phyloP scores from a whole-genome alignment of 768 basidiomycete species.

The Goffeauzyma gilvescens region DNA sequence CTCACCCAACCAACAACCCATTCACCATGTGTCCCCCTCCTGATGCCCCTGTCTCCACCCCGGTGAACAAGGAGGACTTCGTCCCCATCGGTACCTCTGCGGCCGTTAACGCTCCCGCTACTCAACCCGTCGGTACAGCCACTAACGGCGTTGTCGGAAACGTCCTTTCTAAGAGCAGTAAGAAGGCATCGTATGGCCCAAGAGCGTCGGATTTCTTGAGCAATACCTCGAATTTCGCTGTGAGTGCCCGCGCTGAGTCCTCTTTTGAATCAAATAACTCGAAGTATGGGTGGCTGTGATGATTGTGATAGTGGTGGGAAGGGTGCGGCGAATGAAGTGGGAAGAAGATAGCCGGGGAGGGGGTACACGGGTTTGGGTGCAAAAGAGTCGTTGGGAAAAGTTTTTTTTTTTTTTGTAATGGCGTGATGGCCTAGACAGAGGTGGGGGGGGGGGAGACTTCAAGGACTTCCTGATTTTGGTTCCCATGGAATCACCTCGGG shows the following conservation, averaged over 20 bases:
- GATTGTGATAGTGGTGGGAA: conserved; percentile 18
- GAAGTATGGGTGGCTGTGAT: too few species aligned
- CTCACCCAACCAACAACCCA: neutral
- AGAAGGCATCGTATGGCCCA: conserved; percentile 63
- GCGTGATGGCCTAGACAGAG: too few species aligned
- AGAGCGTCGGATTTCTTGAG: conserved; percentile 82
- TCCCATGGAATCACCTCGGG: too few species aligned
- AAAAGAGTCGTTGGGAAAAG: neutral
- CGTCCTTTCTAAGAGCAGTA: conserved; percentile 5
- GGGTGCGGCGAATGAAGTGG: conserved; percentile 7
- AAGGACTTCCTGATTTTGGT: too few species aligned
- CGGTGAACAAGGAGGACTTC: conserved; percentile 40
- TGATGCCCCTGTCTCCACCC: conserved; percentile 12
- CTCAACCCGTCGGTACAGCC: conserved; percentile 16
- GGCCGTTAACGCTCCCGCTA: conserved; percentile 16
- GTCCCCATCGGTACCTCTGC: conserved; percentile 43
- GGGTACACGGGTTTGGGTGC: neutral
- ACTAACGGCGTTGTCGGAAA: conserved; percentile 8
- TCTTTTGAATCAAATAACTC: too few species aligned
- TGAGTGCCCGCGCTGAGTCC: conserved; percentile 9
- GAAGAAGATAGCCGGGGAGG: neutral
- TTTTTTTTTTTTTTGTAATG: conserved; percentile 1
- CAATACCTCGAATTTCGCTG: conserved; percentile 39
- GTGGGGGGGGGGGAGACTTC: too few species aligned
- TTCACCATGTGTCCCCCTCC: conserved; percentile 21